Evolutionary conservation across 805 yeast genomes (phyloP).

Genomic region (Candida nonsorbophila): DNA sequence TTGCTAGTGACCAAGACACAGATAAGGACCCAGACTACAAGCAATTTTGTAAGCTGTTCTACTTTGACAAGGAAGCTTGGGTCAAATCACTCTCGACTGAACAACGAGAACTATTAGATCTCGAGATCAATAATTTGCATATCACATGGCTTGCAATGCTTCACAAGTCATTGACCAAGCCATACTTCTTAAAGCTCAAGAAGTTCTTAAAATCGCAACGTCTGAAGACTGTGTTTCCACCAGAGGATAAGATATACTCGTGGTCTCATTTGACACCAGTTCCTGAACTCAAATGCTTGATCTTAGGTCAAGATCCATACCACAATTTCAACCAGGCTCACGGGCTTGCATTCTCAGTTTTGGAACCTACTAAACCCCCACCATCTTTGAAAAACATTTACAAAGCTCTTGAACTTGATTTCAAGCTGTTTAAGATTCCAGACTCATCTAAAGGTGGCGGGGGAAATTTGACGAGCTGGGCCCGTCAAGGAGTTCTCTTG

Average conservation of each 20-base stretch:
- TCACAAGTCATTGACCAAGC: conserved; percentile 70
- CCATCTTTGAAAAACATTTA: conserved; percentile 87
- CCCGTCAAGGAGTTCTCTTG: conserved; percentile 79
- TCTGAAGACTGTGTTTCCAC: conserved; percentile 67
- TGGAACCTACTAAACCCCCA: conserved; percentile 70
- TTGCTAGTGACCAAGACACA: not conserved
- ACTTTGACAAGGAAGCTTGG: conserved; percentile 53
- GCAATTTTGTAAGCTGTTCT: conserved; percentile 10
- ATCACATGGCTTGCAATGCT: conserved; percentile 73
- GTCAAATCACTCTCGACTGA: conserved; percentile 41
- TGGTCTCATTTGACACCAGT: conserved; percentile 89
- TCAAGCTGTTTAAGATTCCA: conserved; percentile 64
- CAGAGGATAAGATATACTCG: conserved; percentile 69
- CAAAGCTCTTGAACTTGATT: conserved; percentile 61
- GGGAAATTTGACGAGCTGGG: conserved; percentile 80
- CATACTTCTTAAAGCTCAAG: conserved; percentile 76
- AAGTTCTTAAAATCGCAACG: conserved; percentile 48
- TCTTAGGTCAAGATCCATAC: conserved; percentile 95
- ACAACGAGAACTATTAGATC: conserved; percentile 44
- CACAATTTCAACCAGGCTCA: conserved; percentile 93
- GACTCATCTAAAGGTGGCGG: conserved; percentile 33
- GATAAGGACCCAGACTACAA: conserved; percentile 7
- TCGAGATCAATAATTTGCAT: conserved; percentile 70
- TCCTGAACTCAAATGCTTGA: conserved; percentile 63
- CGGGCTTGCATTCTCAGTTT: conserved; percentile 90